Evolutionary conservation across 306 rosid species (phyloP).

Genomic region (Cicer cuneatum): DNA sequence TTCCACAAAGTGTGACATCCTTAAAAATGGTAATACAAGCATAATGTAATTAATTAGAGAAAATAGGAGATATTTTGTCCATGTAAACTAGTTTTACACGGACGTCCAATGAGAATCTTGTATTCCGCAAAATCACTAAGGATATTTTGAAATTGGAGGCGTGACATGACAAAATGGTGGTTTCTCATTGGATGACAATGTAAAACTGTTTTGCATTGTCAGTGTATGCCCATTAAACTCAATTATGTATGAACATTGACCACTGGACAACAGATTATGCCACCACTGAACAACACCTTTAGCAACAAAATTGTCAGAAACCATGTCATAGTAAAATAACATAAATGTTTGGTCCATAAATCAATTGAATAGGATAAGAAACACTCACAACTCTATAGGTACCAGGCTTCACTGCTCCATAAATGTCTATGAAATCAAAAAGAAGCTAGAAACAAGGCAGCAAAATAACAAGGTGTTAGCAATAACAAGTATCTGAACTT

Average conservation of each 20-base stretch:
- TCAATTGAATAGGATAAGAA: conserved; percentile 35
- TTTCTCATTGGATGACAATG: no score
- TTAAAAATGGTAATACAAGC: neutral
- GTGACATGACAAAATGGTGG: no score
- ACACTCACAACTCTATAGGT: conserved; percentile 77
- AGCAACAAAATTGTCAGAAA: conserved; percentile 24
- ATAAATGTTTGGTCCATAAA: conserved; percentile 37
- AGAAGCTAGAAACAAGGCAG: conserved; percentile 55
- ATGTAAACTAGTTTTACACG: no score
- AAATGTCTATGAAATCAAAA: conserved; percentile 68
- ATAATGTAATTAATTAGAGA: neutral
- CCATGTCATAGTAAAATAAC: conserved; percentile 28
- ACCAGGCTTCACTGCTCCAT: conserved; percentile 61
- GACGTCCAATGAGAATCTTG: no score
- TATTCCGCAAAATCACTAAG: no score
- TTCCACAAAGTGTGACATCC: neutral
- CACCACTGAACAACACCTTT: conserved; percentile 28
- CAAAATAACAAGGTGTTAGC: conserved; percentile 44
- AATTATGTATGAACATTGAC: conserved; percentile 9
- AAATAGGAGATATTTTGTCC: no score
- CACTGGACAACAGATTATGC: conserved; percentile 21
- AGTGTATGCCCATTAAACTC: no score
- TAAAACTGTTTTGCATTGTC: no score
- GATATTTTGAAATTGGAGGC: no score
- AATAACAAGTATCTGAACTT: neutral